Conservation (phyloP, 129 eudicot species). For the Dittrichia graveolens region DNA sequence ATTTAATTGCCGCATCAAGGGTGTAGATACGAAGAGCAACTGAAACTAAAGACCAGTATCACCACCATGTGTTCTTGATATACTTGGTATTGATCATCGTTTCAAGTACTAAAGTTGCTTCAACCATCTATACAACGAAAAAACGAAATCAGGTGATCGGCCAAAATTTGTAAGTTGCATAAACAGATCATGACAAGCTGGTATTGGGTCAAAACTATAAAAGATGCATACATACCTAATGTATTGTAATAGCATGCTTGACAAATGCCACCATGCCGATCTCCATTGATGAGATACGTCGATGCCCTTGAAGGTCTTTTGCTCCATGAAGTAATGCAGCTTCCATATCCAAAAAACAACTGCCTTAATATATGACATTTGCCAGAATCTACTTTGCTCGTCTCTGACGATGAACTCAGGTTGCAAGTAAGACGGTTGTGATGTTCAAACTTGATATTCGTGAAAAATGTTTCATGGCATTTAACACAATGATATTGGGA, state of each 20-base stretch:
- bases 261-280: slow-evolving; percentile 32
- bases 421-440: slow-evolving; percentile 3
- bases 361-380: slow-evolving; percentile 27
- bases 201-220: neutral
- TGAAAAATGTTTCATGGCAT: slow-evolving; percentile 55
- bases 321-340: slow-evolving; percentile 57
- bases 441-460: slow-evolving; percentile 33
- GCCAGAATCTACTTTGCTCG: neutral
- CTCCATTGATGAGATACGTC: slow-evolving; percentile 30
- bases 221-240: neutral
- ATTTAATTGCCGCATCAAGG: slow-evolving; percentile 58
- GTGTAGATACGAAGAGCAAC: slow-evolving; percentile 60
- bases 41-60: slow-evolving; percentile 80
- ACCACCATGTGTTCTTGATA: slow-evolving; percentile 67
- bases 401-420: neutral
- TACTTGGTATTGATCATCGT: slow-evolving; percentile 66
- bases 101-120: slow-evolving; percentile 63
- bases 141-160: neutral
- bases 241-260: slow-evolving; percentile 26
- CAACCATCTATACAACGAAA: slow-evolving; percentile 52
- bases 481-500: slow-evolving; percentile 45
- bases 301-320: slow-evolving; percentile 17
- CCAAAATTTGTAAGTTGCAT: neutral
- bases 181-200: neutral
- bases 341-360: slow-evolving; percentile 70